Base-by-base conservation (phyloP, 768 basidiomycete species). In the Tylopilus felleus region DNA sequence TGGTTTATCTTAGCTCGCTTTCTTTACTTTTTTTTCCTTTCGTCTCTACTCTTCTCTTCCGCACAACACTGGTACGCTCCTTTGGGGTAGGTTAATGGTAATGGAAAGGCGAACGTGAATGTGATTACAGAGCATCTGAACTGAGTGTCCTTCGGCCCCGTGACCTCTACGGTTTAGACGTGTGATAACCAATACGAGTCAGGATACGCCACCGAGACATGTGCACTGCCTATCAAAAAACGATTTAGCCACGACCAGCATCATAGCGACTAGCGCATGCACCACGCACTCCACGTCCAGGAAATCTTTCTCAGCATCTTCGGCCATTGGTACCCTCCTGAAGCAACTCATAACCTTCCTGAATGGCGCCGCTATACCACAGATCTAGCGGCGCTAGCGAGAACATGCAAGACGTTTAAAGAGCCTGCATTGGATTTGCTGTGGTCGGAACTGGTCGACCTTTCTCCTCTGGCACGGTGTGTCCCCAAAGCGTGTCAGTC, bases 11-110 rank as follows among this genome's bases (percentile, higher is more conserved):
- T 49, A 27, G 43, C 43, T 31, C 38, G 31, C 31, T 10, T 43
- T 36, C 35, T 36, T 58, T 51, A 1, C 29, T 3, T 29, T 33
- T 22, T 27, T 25, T 23, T 22, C 8, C 7, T 13, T 21, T 8
- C 13, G 17, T 19, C 9, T 10, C n/a, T 23, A 23, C 27, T 29
- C 41, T 27, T 33, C 9, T 45, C n/a, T 29, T 52, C 13, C 49
- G 40, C 61, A 57, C 19, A 14, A 48, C 39, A 48, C 22, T 23
- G 16, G 28, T 17, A 49, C 56, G 8, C 43, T 53, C 47, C 14
- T 27, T 53, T 52, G 33, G 13, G 39, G 28, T 48, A 52, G 40
- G 48, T n/a, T 52, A 36, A 52, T 48, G 41, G 27, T 39, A 60
- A 53, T 52, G 40, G n/a, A 49, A 55, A 52, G 21, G 41, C 16